phyloP scores from a whole-genome alignment of 495 filamentous ascomycete species.

The Lepidopterella palustris region DNA sequence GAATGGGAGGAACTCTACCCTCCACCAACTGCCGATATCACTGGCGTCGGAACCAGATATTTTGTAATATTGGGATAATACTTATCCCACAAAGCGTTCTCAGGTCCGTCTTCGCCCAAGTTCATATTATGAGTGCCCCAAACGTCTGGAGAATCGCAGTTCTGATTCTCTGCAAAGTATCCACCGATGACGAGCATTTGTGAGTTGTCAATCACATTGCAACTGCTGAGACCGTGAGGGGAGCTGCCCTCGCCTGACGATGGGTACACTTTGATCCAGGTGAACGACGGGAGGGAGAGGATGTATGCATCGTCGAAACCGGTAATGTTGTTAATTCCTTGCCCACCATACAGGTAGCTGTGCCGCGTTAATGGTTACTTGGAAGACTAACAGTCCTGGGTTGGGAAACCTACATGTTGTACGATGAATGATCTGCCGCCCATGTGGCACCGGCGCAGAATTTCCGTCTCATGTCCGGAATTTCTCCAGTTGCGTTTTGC shows the following conservation, averaged over 20 bases:
- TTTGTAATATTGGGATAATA: slow-evolving; percentile 37
- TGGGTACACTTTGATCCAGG: slow-evolving; percentile 48
- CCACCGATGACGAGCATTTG: slow-evolving; percentile 48
- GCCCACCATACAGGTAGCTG: slow-evolving; percentile 50
- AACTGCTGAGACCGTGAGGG: slow-evolving; percentile 45
- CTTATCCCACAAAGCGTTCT: slow-evolving; percentile 36
- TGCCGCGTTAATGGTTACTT: neutral
- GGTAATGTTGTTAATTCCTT: slow-evolving; percentile 37
- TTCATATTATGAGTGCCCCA: slow-evolving; percentile 43
- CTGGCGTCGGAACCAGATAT: slow-evolving; percentile 42
- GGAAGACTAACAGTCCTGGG: neutral
- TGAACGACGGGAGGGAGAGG: slow-evolving; percentile 48
- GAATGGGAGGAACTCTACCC: slow-evolving; percentile 27
- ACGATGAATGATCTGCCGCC: slow-evolving; percentile 48
- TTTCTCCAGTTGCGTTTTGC: slow-evolving; percentile 43
- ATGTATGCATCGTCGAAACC: slow-evolving; percentile 54
- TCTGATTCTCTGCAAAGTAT: slow-evolving; percentile 31
- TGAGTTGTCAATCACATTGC: slow-evolving; percentile 43
- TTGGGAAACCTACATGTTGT: slow-evolving; percentile 45
- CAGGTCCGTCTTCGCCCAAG: slow-evolving; percentile 38
- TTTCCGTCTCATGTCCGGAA: slow-evolving; percentile 43
- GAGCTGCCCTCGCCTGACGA: slow-evolving; percentile 26
- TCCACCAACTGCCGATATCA: slow-evolving; percentile 42
- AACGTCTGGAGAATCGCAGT: slow-evolving; percentile 32
- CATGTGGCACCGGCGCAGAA: slow-evolving; percentile 52